phyloP scores from a whole-genome alignment of 768 basidiomycete genomes.

The Kwoniella europaea region DNA sequence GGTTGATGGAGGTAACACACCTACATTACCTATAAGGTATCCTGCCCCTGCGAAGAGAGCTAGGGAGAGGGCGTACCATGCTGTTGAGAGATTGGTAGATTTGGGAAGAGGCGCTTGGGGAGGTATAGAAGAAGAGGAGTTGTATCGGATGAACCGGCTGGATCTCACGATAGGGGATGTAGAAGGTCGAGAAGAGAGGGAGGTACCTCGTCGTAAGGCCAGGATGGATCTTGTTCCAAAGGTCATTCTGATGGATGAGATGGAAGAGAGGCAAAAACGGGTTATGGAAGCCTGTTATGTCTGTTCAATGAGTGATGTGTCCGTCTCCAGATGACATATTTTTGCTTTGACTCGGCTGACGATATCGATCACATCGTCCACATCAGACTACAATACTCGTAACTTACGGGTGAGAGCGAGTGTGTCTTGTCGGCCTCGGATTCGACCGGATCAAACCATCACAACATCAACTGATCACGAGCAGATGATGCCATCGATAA shows the following conservation, averaged over 20 bases:
- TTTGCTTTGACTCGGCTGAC: background rate
- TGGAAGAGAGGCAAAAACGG: too few relatives aligned
- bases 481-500: constrained; percentile 18
- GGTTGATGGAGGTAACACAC: constrained; percentile 17
- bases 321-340: too few relatives aligned
- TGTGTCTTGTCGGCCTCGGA: background rate
- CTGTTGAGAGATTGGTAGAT: constrained; percentile 15
- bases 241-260: constrained; percentile 4
- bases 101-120: constrained; percentile 5
- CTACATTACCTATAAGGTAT: constrained; percentile 28
- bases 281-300: background rate
- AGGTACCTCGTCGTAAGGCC: background rate
- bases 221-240: background rate
- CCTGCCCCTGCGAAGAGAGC: constrained; percentile 32
- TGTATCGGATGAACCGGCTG: constrained; percentile 10
- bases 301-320: background rate
- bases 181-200: background rate
- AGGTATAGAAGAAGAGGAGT: constrained; percentile 8
- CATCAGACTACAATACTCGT: background rate
- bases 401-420: too few relatives aligned
- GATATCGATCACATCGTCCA: background rate
- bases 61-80: constrained; percentile 29
- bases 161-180: background rate
- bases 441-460: background rate
- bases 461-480: constrained; percentile 13